Evolutionary conservation across 768 basidiomycete species (phyloP).

Genomic region (Tylopilus balloui): DNA sequence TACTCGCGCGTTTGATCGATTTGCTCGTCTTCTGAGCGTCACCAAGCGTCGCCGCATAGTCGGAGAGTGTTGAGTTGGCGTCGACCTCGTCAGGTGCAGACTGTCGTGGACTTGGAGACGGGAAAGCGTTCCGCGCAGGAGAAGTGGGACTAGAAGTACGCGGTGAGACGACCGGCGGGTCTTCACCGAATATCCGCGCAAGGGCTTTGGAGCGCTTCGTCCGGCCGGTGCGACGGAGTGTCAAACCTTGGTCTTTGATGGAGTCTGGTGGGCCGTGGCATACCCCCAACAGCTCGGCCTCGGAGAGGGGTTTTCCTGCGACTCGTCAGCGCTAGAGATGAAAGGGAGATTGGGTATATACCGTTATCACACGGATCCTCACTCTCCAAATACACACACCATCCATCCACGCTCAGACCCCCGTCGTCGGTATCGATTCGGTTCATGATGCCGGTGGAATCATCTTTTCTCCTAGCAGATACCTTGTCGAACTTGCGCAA

Average conservation of each 20-base stretch:
- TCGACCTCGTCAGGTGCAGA: conserved; percentile 36
- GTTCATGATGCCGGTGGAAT: conserved; percentile 42
- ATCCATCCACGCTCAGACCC: conserved; percentile 79
- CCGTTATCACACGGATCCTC: conserved; percentile 48
- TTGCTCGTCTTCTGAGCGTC: conserved; percentile 26
- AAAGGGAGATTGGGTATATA: conserved; percentile 27
- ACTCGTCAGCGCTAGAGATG: not conserved
- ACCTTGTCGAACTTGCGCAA: conserved; percentile 86
- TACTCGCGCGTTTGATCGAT: conserved; percentile 78
- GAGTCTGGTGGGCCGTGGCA: conserved; percentile 79
- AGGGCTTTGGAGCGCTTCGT: conserved; percentile 40
- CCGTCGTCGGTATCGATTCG: conserved; percentile 68
- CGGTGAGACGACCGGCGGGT: conserved; percentile 28
- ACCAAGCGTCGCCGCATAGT: conserved; percentile 25
- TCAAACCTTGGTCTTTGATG: conserved; percentile 73
- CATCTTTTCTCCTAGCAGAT: conserved; percentile 38
- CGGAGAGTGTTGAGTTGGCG: conserved; percentile 31
- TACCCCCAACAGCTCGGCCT: conserved; percentile 75
- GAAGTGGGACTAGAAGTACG: conserved; percentile 36
- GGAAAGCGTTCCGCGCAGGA: conserved; percentile 19
- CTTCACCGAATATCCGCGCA: conserved; percentile 46
- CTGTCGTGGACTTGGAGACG: conserved; percentile 9
- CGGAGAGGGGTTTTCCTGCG: conserved; percentile 70
- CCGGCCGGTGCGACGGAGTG: conserved; percentile 54
- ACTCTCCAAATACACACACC: conserved; percentile 77